phyloP scores from a whole-genome alignment of 164 flowering plant genomes.

The Vitis cinerea region DNA sequence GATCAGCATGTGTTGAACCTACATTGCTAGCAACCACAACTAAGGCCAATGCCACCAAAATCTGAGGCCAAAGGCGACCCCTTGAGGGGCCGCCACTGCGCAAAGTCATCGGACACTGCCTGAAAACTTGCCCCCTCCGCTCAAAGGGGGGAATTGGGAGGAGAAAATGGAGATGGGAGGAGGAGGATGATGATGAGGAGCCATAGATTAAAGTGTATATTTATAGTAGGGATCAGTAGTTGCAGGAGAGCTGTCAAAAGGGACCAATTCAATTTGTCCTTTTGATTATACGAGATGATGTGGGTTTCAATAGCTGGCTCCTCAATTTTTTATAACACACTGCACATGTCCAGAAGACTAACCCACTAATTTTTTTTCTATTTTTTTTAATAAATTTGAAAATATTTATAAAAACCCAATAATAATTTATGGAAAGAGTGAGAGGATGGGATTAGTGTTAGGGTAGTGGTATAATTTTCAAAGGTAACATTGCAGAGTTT shows the following conservation, averaged over 20 bases:
- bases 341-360: too few species aligned
- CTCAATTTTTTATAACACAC: too few species aligned
- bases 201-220: constrained; percentile 8
- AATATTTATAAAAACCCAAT: too few species aligned
- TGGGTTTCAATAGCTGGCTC: constrained; percentile 15
- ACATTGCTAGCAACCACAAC: constrained; percentile 27
- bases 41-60: constrained; percentile 26
- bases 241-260: constrained; percentile 26
- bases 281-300: background rate
- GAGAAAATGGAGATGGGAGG: background rate
- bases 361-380: too few species aligned
- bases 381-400: too few species aligned
- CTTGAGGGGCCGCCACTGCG: constrained; percentile 20
- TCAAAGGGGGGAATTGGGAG: constrained; percentile 1
- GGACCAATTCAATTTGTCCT: constrained; percentile 13
- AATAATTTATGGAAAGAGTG: too few species aligned
- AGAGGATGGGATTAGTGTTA: too few species aligned
- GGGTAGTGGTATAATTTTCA: too few species aligned
- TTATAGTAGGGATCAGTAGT: constrained; percentile 26
- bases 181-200: background rate
- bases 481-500: too few species aligned
- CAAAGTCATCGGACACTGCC: background rate
- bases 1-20: constrained; percentile 30
- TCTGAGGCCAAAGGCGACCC: constrained; percentile 36
- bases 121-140: constrained; percentile 6